These are phyloP conservation scores for Plasmodium cynomolgi DNA, from an alignment of 169 alveolate genomes.

Conservation along the genomic window DNA sequence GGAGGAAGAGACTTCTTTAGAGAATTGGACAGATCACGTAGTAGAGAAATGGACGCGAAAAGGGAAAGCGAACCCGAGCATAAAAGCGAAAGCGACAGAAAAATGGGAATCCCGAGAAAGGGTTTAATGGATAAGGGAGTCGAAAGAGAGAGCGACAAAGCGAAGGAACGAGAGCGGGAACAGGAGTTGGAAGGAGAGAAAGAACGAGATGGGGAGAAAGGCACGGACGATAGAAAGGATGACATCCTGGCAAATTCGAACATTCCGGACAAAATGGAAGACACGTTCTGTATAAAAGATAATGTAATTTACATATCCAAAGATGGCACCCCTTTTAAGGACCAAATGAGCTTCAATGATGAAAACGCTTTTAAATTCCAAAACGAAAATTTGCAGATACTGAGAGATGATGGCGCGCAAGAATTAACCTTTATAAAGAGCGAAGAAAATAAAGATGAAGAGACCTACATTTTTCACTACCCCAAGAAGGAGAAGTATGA, in stretches of 20 bases:
- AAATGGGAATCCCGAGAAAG: background rate
- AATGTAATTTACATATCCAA: constrained; percentile 56
- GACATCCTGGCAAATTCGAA: background rate
- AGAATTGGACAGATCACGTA: background rate
- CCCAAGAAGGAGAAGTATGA: constrained; percentile 64
- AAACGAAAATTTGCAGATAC: constrained; percentile 2
- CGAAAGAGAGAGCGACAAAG: background rate
- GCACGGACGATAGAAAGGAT: background rate
- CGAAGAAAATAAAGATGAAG: constrained; percentile 19
- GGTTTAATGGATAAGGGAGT: background rate
- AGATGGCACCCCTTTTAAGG: constrained; percentile 49
- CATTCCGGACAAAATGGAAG: constrained; percentile 13
- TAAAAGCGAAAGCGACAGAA: background rate
- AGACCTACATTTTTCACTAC: constrained; percentile 48
- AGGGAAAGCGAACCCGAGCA: background rate
- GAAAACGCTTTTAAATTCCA: constrained; percentile 38
- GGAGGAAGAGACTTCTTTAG: background rate
- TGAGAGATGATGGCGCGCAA: constrained; percentile 39
- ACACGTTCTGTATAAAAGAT: constrained; percentile 55
- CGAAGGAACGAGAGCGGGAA: background rate
- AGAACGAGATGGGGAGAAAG: background rate
- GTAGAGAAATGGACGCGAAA: background rate
- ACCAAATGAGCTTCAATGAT: constrained; percentile 26
- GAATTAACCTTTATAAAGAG: constrained; percentile 71
- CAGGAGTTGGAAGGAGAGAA: background rate